These are phyloP conservation scores for Mycena metata DNA, from an alignment of 768 basidiomycete species.

Conservation along the genomic window DNA sequence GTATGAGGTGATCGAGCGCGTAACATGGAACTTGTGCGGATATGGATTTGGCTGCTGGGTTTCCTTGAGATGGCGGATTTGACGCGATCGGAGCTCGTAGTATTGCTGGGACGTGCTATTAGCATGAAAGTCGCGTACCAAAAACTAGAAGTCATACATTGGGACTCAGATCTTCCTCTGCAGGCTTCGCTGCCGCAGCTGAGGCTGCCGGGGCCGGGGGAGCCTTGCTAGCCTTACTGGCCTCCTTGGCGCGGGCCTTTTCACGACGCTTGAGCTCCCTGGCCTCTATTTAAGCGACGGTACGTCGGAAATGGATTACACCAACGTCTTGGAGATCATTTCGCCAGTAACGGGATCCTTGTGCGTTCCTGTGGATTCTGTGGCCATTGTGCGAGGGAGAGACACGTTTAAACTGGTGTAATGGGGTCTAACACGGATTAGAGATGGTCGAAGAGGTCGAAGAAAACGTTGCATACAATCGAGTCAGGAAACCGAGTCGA, in stretches of 20 bases:
- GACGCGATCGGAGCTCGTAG: constrained; percentile 91
- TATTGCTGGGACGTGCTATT: constrained; percentile 81
- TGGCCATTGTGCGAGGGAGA: constrained; percentile 55
- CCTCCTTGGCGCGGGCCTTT: constrained; percentile 89
- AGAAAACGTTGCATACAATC: constrained; percentile 29
- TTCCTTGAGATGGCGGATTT: constrained; percentile 87
- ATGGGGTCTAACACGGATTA: constrained; percentile 22
- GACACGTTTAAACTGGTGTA: constrained; percentile 27
- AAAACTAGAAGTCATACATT: constrained; percentile 64
- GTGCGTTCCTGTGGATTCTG: constrained; percentile 61
- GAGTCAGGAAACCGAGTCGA: no score
- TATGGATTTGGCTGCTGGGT: constrained; percentile 93
- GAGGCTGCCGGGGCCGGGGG: constrained; percentile 56
- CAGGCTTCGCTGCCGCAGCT: constrained; percentile 57
- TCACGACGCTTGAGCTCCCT: constrained; percentile 96
- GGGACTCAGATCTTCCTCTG: constrained; percentile 90
- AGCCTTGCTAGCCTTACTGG: constrained; percentile 74
- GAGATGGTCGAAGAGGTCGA: constrained; percentile 16
- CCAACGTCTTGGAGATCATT: constrained; percentile 96
- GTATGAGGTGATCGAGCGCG: constrained; percentile 79
- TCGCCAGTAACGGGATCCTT: constrained; percentile 94
- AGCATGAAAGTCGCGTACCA: constrained; percentile 18
- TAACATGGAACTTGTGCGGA: constrained; percentile 98
- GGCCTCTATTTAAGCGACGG: constrained; percentile 36
- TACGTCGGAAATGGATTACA: constrained; percentile 38